Base-by-base conservation (phyloP, 139 green algal genomes). In the Auxenochlorella protothecoides region DNA sequence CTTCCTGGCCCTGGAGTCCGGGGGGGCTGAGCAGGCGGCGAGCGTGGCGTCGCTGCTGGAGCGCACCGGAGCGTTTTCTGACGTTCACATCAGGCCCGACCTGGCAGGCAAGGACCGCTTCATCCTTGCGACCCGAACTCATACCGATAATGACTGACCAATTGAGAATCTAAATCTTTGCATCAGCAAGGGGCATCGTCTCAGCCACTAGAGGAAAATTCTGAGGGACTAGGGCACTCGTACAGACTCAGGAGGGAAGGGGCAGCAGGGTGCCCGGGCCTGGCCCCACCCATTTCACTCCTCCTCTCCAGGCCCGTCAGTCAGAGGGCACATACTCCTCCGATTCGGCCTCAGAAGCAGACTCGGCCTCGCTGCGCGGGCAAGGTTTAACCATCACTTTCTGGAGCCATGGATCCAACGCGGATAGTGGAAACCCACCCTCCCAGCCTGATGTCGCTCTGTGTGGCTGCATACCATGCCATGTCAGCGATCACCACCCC, bases 1-100 rank as follows among this genome's bases (percentile, higher is more conserved):
- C 5, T 86, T 93, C 63, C 51, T 96, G 1, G 89, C 80, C 0
- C 68, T 96, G 27, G 90, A 93, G 78, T 92, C 88, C 6, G 85
- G 71, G 10, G 88, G 87, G n/a, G 75, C 72, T 6, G 74, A 87
- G 66, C 86, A 90, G 73, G 87, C 84, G 2, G 53, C 73, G 5
- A 74, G 74, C 59, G 75, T 90, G 4, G 72, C 76, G 5, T 60
- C 78, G 3, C 15, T 86, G 66, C 27, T 57, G 61, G 52, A 63
- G 62, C 16, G 10, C 11, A 62, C 16, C 52, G 55, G 13, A 4
- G 71, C 72, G 0, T 92, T 91, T 59, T 27, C 66, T 14, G 66
- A 79, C 14, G 81, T 89, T 2, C 6, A 62, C 5, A 73, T 89
- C 44, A 16, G 80, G 63, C 15, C 74, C 54, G 87, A 92, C 68